Evolutionary conservation across 345 rosid genomes (phyloP).

Genomic region (Camelina laxa): DNA sequence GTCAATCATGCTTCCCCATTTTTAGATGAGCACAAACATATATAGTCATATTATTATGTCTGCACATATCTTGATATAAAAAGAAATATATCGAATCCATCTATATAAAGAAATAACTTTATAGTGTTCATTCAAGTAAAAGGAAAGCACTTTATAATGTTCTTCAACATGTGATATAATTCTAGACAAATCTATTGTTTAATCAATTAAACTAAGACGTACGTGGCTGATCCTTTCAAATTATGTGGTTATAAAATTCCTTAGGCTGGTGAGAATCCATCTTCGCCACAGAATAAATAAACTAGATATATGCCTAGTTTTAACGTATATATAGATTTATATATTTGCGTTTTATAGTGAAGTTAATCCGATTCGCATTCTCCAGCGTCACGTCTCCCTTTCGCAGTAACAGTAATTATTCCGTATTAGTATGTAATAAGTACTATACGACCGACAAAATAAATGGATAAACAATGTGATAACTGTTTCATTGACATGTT

Average conservation of each 20-base stretch:
- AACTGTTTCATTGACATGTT: not conserved
- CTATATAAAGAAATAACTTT: constrained; percentile 28
- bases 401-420: not conserved
- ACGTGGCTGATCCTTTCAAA: constrained; percentile 22
- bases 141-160: constrained; percentile 21
- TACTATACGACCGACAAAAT: not conserved
- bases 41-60: constrained; percentile 24
- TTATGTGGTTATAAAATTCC: constrained; percentile 26
- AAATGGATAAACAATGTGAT: not conserved
- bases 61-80: constrained; percentile 15
- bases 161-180: constrained; percentile 31
- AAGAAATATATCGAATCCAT: constrained; percentile 20
- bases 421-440: not conserved
- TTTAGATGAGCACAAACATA: constrained; percentile 33
- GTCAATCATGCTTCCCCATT: constrained; percentile 28
- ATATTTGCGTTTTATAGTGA: constrained; percentile 14
- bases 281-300: constrained; percentile 29
- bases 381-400: constrained; percentile 6
- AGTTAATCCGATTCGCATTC: constrained; percentile 25
- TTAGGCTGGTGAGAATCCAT: constrained; percentile 36
- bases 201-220: constrained; percentile 26
- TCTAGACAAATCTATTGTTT: constrained; percentile 33
- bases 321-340: not conserved
- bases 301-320: constrained; percentile 17
- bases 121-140: not conserved